These are phyloP conservation scores for Trapa incisa DNA, from an alignment of 345 rosid genomes.

Conservation along the genomic window DNA sequence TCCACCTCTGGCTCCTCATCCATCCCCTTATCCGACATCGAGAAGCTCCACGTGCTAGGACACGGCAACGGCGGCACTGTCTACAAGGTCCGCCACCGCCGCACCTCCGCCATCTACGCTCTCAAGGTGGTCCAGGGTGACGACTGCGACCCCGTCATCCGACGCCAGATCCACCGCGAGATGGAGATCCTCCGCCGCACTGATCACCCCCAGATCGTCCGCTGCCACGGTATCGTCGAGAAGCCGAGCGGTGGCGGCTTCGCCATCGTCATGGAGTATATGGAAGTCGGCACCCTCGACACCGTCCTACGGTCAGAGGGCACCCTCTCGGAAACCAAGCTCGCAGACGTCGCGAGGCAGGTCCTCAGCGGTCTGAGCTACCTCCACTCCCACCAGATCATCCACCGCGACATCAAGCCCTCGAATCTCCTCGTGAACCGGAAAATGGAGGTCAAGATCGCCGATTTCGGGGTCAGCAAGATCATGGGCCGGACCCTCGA, in stretches of 20 bases:
- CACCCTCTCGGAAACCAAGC: constrained; percentile 33
- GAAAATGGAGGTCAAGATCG: constrained; percentile 54
- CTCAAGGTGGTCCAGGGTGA: constrained; percentile 57
- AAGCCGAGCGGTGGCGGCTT: constrained; percentile 60
- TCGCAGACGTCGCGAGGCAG: constrained; percentile 45
- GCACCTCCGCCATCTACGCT: constrained; percentile 47
- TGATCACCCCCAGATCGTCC: constrained; percentile 52
- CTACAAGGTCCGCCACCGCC: constrained; percentile 52
- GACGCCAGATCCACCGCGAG: constrained; percentile 58
- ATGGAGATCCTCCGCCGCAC: constrained; percentile 74
- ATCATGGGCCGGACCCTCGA: constrained; percentile 57
- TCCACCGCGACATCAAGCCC: constrained; percentile 81
- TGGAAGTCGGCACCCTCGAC: constrained; percentile 70
- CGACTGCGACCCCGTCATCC: constrained; percentile 43
- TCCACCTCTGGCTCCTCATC: constrained; percentile 11
- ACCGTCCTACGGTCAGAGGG: constrained; percentile 27
- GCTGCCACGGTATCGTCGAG: constrained; percentile 46
- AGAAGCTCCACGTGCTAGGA: constrained; percentile 57
- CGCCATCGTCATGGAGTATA: constrained; percentile 61
- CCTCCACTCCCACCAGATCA: constrained; percentile 53
- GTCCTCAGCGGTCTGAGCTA: constrained; percentile 52
- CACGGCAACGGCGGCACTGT: constrained; percentile 83
- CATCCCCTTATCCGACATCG: constrained; percentile 37
- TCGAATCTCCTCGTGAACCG: constrained; percentile 55
- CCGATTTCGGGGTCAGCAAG: constrained; percentile 81